Evolutionary conservation across 208 protist species (phyloP).

Genomic region (Trypanosoma melophagium): DNA sequence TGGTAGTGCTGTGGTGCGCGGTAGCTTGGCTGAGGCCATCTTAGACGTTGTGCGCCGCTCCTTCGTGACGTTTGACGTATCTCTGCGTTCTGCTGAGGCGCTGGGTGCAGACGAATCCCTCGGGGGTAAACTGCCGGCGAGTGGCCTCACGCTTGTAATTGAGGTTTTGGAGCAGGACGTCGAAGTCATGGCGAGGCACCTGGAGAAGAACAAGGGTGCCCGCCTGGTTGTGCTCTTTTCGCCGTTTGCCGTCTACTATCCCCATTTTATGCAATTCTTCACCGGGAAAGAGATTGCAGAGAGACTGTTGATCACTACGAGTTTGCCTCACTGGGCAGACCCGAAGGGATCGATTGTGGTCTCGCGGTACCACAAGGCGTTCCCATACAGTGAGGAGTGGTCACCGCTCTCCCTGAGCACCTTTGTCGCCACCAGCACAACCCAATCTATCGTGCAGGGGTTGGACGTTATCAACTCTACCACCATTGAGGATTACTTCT

Average conservation of each 20-base stretch:
- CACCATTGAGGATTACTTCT: constrained; percentile 28
- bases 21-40: not conserved
- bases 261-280: constrained; percentile 23
- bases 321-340: constrained; percentile 49
- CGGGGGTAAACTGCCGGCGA: not conserved
- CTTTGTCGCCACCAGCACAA: constrained; percentile 16
- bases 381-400: constrained; percentile 3
- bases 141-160: constrained; percentile 21
- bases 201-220: constrained; percentile 16
- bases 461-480: constrained; percentile 22
- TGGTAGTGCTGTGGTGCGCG: constrained; percentile 10
- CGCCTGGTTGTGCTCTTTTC: constrained; percentile 28
- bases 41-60: constrained; percentile 17
- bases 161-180: constrained; percentile 21
- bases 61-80: constrained; percentile 20
- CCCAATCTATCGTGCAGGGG: constrained; percentile 10
- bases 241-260: constrained; percentile 34
- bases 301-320: constrained; percentile 38
- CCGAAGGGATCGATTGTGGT: constrained; percentile 16
- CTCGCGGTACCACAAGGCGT: constrained; percentile 17
- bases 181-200: constrained; percentile 22
- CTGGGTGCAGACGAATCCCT: not conserved
- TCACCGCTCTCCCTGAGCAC: constrained; percentile 16
- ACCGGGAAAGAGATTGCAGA: not conserved
- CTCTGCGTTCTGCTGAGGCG: not conserved